These are phyloP conservation scores for Aspergillus avenaceus DNA, from an alignment of 495 filamentous ascomycete species.

Conservation along the genomic window DNA sequence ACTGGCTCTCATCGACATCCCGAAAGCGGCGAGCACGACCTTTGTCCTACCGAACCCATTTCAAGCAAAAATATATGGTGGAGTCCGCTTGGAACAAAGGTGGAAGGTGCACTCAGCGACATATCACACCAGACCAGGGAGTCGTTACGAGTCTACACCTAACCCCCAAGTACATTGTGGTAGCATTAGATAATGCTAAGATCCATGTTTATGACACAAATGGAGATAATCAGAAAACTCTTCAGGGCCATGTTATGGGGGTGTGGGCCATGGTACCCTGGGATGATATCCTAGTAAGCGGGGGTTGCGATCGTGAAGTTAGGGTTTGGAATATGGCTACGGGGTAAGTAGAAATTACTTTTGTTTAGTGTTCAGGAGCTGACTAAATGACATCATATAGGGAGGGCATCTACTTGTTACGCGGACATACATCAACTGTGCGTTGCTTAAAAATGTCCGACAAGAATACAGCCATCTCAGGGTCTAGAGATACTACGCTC, in stretches of 20 bases:
- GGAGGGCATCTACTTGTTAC: constrained; percentile 72
- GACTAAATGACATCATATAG: constrained; percentile 28
- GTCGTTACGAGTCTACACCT: constrained; percentile 95
- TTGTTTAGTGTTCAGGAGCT: neutral
- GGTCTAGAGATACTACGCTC: constrained; percentile 90
- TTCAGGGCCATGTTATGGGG: constrained; percentile 96
- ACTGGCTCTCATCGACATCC: constrained; percentile 31
- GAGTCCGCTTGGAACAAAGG: constrained; percentile 95
- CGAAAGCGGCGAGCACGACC: constrained; percentile 41
- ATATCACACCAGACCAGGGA: constrained; percentile 92
- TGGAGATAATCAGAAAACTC: constrained; percentile 79
- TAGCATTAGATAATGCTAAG: constrained; percentile 95
- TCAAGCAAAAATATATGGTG: constrained; percentile 95
- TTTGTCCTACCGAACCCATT: constrained; percentile 86
- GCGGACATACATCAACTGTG: constrained; percentile 94
- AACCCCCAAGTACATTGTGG: constrained; percentile 92
- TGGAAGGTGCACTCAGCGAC: constrained; percentile 68
- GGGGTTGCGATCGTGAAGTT: constrained; percentile 94
- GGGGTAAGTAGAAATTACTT: constrained; percentile 57
- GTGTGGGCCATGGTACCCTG: constrained; percentile 99
- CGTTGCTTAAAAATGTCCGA: constrained; percentile 98
- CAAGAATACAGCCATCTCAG: constrained; percentile 87
- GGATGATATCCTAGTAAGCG: constrained; percentile 92
- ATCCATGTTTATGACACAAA: constrained; percentile 97
- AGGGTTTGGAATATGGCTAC: constrained; percentile 96